Evolutionary conservation across 2,329 filamentous ascomycete genomes (phyloP).

Genomic region (Pseudogymnoascus pannorum): DNA sequence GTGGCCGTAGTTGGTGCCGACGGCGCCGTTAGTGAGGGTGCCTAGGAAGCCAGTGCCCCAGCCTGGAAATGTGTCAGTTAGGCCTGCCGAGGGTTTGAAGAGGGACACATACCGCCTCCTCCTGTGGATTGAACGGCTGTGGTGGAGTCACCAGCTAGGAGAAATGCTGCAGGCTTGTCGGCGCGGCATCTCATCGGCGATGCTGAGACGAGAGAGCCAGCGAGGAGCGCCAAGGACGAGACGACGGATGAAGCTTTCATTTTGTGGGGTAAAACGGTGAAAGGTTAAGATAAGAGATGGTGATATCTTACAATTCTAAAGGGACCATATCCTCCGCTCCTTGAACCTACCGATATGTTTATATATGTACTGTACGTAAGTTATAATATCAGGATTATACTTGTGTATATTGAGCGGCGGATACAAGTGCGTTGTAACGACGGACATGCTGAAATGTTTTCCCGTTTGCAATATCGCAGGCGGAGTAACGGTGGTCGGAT

Average conservation of each 20-base stretch:
- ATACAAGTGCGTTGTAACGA: not conserved
- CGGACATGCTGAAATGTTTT: conserved; percentile 8
- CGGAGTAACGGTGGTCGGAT: not conserved
- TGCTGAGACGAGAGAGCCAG: not conserved
- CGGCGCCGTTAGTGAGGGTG: conserved; percentile 37
- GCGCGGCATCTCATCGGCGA: not conserved
- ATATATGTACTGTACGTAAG: not conserved
- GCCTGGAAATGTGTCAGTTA: conserved; percentile 23
- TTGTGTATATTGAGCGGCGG: not conserved
- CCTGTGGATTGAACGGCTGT: conserved; percentile 23
- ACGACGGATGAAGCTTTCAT: conserved; percentile 4
- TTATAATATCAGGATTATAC: not conserved
- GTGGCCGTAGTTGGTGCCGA: conserved; percentile 41
- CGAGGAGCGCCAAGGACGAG: conserved; percentile 6
- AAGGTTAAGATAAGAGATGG: conserved; percentile 2
- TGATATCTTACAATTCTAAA: not conserved
- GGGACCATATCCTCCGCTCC: not conserved
- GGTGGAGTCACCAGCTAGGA: conserved; percentile 37
- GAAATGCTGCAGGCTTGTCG: conserved; percentile 30
- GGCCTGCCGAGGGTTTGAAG: not conserved
- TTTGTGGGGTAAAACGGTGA: not conserved
- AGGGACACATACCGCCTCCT: conserved; percentile 12
- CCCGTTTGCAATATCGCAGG: conserved; percentile 1
- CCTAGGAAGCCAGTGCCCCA: conserved; percentile 45
- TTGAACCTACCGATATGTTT: not conserved